Evolutionary conservation across 202 grass and related monocot genomes (phyloP).

Genomic region (Schoenoplectus triqueter): DNA sequence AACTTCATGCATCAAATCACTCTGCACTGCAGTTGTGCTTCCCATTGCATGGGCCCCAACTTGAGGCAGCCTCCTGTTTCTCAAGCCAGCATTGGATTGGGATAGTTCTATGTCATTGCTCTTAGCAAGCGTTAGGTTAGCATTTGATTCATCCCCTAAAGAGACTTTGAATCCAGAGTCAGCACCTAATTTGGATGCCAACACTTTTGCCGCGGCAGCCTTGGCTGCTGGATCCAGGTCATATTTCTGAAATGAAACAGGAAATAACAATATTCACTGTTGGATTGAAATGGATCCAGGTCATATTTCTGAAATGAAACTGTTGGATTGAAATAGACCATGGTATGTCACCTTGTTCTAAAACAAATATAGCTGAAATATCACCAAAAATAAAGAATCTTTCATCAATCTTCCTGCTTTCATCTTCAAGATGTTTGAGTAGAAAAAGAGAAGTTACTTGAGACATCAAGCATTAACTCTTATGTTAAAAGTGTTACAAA

Average conservation of each 20-base stretch:
- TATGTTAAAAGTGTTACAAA: background rate
- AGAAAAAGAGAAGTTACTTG: background rate
- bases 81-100: conserved; percentile 60
- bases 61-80: conserved; percentile 78
- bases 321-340: background rate
- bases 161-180: conserved; percentile 81
- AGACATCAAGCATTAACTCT: conserved; percentile 21
- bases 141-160: conserved; percentile 65
- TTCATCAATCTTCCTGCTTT: background rate
- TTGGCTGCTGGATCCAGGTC: conserved; percentile 98
- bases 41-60: conserved; percentile 52
- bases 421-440: background rate
- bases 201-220: conserved; percentile 83
- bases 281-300: no score
- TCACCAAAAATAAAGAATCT: background rate
- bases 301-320: no score
- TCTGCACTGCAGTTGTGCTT: conserved; percentile 40
- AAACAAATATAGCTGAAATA: background rate
- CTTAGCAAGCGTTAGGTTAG: conserved; percentile 43
- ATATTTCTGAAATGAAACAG: conserved; percentile 75
- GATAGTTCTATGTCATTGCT: conserved; percentile 64
- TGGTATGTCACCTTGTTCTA: background rate
- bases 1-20: conserved; percentile 44
- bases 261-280: background rate
- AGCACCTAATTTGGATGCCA: conserved; percentile 90